Percentiles rank a stretch among this genome's conserved stretches.
phyloP scores from a whole-genome alignment of 768 basidiomycete species.

The Phanerochaete sordida region DNA sequence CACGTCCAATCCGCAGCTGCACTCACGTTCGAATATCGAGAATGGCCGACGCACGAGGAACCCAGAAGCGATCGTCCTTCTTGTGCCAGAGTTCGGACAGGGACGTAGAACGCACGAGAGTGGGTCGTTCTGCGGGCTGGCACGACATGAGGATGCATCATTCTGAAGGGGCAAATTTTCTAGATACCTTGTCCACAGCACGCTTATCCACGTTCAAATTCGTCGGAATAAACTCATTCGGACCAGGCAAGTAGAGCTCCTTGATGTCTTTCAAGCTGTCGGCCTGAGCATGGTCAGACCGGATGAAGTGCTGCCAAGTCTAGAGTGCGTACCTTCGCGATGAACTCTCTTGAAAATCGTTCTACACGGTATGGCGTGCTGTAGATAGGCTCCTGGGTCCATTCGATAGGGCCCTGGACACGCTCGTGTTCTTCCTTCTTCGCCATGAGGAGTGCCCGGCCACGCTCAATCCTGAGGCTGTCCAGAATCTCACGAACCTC shows the following conservation, averaged over 20 bases:
- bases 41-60: slow-evolving; percentile 80
- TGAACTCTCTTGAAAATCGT: slow-evolving; percentile 58
- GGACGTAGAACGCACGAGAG: slow-evolving; percentile 66
- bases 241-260: slow-evolving; percentile 75
- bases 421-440: slow-evolving; percentile 59
- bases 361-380: slow-evolving; percentile 85
- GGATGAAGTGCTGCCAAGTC: neutral
- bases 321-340: slow-evolving; percentile 33
- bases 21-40: slow-evolving; percentile 73
- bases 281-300: neutral
- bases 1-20: neutral
- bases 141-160: neutral
- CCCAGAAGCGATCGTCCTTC: slow-evolving; percentile 96
- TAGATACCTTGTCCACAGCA: slow-evolving; percentile 54
- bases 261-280: slow-evolving; percentile 52
- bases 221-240: slow-evolving; percentile 88
- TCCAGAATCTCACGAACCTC: slow-evolving; percentile 64
- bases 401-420: slow-evolving; percentile 43
- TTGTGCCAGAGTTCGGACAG: slow-evolving; percentile 89
- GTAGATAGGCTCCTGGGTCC: slow-evolving; percentile 89
- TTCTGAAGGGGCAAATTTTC: neutral
- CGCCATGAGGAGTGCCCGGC: slow-evolving; percentile 78
- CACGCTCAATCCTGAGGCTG: slow-evolving; percentile 50
- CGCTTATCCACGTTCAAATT: slow-evolving; percentile 81
- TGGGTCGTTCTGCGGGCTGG: slow-evolving; percentile 73